phyloP scores from a whole-genome alignment of 768 basidiomycete genomes.

The Baorangia bicolor region DNA sequence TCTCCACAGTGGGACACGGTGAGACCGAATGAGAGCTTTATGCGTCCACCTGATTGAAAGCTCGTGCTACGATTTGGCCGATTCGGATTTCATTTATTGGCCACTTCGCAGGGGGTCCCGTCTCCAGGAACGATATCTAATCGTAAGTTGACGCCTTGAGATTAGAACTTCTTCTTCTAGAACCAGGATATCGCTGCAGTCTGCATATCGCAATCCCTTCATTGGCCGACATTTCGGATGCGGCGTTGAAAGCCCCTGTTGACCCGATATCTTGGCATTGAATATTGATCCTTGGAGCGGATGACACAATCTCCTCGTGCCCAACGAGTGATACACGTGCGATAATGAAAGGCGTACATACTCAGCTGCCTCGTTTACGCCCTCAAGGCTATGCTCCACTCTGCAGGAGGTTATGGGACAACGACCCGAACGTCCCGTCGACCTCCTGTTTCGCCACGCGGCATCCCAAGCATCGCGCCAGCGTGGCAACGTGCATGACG shows the following conservation, averaged over 20 bases:
- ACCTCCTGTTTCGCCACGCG: slow-evolving; percentile 14
- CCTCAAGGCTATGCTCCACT: neutral
- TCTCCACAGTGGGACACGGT: neutral
- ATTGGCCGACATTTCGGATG: slow-evolving; percentile 21
- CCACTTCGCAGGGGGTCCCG: slow-evolving; percentile 17
- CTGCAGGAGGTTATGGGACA: neutral
- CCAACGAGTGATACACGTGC: slow-evolving; percentile 3
- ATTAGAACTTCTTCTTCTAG: slow-evolving; percentile 9
- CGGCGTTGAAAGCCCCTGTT: slow-evolving; percentile 7
- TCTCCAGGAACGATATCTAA: slow-evolving; percentile 14
- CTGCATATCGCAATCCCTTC: slow-evolving; percentile 15
- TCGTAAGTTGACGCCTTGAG: neutral
- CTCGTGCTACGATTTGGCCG: neutral
- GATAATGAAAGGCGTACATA: neutral
- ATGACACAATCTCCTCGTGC: neutral
- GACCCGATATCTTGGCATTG: neutral
- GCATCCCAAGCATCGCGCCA: slow-evolving; percentile 4
- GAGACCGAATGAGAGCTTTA: neutral
- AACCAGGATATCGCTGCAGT: slow-evolving; percentile 4
- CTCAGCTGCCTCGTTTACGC: neutral
- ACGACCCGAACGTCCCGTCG: neutral
- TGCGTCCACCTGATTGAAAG: slow-evolving; percentile 8
- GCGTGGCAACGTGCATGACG: slow-evolving; percentile 10
- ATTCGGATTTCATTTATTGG: slow-evolving; percentile 5
- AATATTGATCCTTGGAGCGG: neutral